Percentiles rank a stretch among this genome's conserved stretches.
Evolutionary conservation across 2,329 filamentous ascomycete species (phyloP).

Genomic region (Colletotrichum melonis): DNA sequence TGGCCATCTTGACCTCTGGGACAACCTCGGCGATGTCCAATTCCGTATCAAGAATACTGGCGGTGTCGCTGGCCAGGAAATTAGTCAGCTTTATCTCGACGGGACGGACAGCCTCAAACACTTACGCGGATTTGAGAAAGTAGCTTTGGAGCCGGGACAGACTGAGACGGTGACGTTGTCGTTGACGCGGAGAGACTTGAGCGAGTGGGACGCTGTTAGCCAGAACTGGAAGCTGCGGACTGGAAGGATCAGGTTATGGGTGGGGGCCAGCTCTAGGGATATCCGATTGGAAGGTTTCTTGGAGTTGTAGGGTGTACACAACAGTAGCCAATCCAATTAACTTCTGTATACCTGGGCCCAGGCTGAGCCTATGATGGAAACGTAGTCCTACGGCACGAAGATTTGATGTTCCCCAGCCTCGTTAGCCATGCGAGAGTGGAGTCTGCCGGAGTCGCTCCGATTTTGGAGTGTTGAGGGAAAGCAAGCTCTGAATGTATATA

Average conservation of each 20-base stretch:
- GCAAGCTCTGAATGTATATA: too few relatives aligned
- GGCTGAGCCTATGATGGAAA: too few relatives aligned
- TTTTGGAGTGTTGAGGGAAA: too few relatives aligned
- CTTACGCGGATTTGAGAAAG: slow-evolving; percentile 72
- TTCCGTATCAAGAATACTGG: slow-evolving; percentile 74
- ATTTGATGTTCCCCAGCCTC: too few relatives aligned
- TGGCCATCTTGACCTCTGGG: slow-evolving; percentile 67
- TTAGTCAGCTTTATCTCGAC: slow-evolving; percentile 67
- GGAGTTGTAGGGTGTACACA: neutral
- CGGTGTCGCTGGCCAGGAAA: slow-evolving; percentile 57
- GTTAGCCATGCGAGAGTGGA: too few relatives aligned
- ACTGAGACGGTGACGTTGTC: slow-evolving; percentile 58
- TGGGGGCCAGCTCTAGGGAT: slow-evolving; percentile 60
- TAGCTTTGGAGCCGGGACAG: slow-evolving; percentile 58
- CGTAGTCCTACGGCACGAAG: too few relatives aligned
- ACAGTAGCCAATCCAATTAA: too few relatives aligned
- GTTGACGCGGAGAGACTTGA: slow-evolving; percentile 70
- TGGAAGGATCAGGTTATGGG: slow-evolving; percentile 54
- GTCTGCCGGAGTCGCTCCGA: too few relatives aligned
- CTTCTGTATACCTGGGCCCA: too few relatives aligned
- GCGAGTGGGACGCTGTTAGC: slow-evolving; percentile 69
- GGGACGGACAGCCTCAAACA: slow-evolving; percentile 64
- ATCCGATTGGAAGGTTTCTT: slow-evolving; percentile 50
- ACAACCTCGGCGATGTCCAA: slow-evolving; percentile 67
- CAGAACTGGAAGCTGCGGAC: slow-evolving; percentile 67